Evolutionary conservation across 2,329 filamentous ascomycete species (phyloP), one percentile per base, ranked within the genome.

Genomic region (Talaromyces sp.): DNA sequence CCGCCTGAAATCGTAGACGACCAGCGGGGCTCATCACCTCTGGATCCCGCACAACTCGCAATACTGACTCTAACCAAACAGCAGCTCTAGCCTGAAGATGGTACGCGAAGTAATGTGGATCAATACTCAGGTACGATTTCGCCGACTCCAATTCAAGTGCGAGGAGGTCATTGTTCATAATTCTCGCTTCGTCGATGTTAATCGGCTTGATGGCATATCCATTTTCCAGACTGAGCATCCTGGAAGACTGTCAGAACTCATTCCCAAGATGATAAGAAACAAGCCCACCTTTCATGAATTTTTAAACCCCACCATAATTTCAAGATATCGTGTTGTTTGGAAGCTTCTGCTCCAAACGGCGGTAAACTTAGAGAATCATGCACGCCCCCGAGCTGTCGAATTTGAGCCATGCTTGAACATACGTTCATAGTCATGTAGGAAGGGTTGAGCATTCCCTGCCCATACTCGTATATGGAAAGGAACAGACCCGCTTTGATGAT

Each of bases 1-100:
- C 58, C 5, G 47, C 19, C 15, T 34, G 56, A 47, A 65, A 61
- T 5, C 58, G 63, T 19, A 56, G 13, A 5, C 63, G 63, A 19
- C 63, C 63, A 19, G 34, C 25, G 8, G 47, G n/a, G 10, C 34
- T 65, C 27, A 40, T 47, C 10, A 29, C 49, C 13, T 22, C 29
- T 2, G 58, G 63, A 36, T 40, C 49, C 17, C 63, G 63, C 15
- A 65, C 56, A 13, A 65, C 40, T 19, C 40, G 11, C 15, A 65
- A 11, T 13, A 65, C 63, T 3, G 53, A n/a, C 13, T 65, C 63
- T 15, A 65, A 17, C 63, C 63, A 65, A 11, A 65, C 19, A 27
- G 63, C 63, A 60, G 63, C 56, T 61, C 63, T 65, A 45, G 63
- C 63, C 22, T 65, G 63, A 6, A 65, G 63, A 38, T 65, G 58